These are phyloP conservation scores for Raffaelea deltoideospora DNA, from an alignment of 2,329 filamentous ascomycete species.

Conservation along the genomic window DNA sequence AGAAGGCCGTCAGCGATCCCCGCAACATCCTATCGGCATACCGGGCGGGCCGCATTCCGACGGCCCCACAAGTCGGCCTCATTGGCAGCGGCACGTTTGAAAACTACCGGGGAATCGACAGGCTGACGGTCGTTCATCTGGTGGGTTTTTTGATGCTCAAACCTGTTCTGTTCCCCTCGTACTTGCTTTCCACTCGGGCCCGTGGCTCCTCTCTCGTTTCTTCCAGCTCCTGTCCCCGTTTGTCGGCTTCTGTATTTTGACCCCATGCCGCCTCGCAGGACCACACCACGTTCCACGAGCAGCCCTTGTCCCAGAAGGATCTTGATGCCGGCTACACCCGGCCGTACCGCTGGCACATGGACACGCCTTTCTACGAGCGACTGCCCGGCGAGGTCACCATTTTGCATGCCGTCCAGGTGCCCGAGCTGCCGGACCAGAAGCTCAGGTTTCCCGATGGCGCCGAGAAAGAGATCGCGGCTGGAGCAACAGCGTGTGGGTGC, in stretches of 20 bases:
- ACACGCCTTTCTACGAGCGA: conserved; percentile 59
- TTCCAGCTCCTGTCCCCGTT: no score
- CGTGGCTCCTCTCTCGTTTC: no score
- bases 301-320: conserved; percentile 24
- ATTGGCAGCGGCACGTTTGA: conserved; percentile 7
- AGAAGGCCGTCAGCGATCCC: conserved; percentile 8
- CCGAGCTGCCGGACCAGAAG: conserved; percentile 20
- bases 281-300: conserved; percentile 8
- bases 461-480: conserved; percentile 5
- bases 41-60: conserved; percentile 5
- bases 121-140: conserved; percentile 6
- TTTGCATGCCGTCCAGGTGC: conserved; percentile 56
- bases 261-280: neutral
- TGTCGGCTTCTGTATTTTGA: neutral
- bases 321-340: conserved; percentile 25
- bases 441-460: conserved; percentile 5
- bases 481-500: conserved; percentile 6
- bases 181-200: no score
- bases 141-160: neutral
- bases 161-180: no score
- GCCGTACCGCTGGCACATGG: conserved; percentile 69
- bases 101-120: conserved; percentile 5
- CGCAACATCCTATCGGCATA: conserved; percentile 8
- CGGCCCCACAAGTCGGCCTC: conserved; percentile 7
- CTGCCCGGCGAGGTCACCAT: conserved; percentile 58